These are phyloP conservation scores for Trichoderma aggressivum DNA, from an alignment of 2,329 filamentous ascomycete genomes.

Conservation along the genomic window DNA sequence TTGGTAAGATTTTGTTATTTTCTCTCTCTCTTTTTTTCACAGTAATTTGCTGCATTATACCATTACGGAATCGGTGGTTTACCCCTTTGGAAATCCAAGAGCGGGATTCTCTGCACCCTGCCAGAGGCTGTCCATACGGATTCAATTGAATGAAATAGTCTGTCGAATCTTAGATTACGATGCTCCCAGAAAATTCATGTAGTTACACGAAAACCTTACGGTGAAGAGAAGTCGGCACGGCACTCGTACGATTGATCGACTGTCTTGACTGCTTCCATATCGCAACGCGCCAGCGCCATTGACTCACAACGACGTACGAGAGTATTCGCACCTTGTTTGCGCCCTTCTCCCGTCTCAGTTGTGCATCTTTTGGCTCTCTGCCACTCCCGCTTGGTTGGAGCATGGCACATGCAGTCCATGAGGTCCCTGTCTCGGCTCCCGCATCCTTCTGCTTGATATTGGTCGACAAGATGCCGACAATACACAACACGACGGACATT, in stretches of 20 bases:
- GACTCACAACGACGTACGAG: conserved; percentile 14
- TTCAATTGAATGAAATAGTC: neutral
- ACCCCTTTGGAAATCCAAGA: neutral
- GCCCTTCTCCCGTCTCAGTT: neutral
- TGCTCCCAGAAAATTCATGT: neutral
- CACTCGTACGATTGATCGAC: neutral
- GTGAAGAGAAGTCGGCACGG: neutral
- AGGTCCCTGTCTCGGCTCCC: neutral
- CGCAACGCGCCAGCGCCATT: neutral
- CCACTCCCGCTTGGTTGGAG: neutral
- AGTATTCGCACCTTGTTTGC: neutral
- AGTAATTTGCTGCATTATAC: neutral
- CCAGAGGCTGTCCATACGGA: neutral
- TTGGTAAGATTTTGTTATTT: neutral
- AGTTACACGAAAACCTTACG: no score
- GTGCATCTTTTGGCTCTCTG: neutral
- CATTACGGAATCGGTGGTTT: neutral
- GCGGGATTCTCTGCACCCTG: neutral
- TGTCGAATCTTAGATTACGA: neutral
- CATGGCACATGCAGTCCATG: conserved; percentile 10
- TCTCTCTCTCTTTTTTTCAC: neutral
- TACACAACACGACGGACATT: neutral
- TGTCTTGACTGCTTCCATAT: neutral
- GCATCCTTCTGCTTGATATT: neutral
- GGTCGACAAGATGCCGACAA: neutral